These are phyloP conservation scores for Ceratobasidium sp. DNA, from an alignment of 1,284 basidiomycete genomes.

Conservation along the genomic window DNA sequence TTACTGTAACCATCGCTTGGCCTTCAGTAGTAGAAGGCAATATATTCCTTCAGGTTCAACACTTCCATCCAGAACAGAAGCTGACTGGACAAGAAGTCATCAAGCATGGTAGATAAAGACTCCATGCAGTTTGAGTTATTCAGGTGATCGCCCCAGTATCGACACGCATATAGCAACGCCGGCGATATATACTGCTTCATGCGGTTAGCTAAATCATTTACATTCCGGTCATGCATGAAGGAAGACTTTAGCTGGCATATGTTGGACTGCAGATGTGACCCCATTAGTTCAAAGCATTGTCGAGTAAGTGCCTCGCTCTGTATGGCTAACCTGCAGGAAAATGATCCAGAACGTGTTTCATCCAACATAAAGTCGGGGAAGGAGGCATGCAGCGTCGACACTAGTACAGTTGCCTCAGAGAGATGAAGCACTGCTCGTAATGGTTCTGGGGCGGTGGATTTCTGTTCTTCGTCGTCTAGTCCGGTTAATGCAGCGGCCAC, in stretches of 20 bases:
- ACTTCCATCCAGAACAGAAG: conserved; percentile 18
- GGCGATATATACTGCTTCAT: neutral
- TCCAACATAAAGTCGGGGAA: conserved; percentile 1
- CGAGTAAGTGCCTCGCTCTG: neutral
- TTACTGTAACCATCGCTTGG: neutral
- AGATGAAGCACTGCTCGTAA: neutral
- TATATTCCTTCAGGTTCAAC: conserved; percentile 8
- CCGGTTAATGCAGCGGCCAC: neutral
- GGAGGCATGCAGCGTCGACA: neutral
- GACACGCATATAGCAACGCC: neutral
- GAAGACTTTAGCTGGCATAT: conserved; percentile 1
- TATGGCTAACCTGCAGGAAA: neutral
- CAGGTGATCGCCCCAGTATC: neutral
- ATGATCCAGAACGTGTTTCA: neutral
- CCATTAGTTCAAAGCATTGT: neutral
- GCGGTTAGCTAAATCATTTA: neutral
- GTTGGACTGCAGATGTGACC: neutral
- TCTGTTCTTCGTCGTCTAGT: neutral
- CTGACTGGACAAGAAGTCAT: neutral
- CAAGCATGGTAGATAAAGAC: neutral
- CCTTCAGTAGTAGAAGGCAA: neutral
- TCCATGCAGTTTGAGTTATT: neutral
- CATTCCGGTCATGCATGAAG: neutral
- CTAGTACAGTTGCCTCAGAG: neutral
- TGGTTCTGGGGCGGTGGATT: neutral